phyloP scores from a whole-genome alignment of 2,329 filamentous ascomycete species.

The Scleromitrula shiraiana region DNA sequence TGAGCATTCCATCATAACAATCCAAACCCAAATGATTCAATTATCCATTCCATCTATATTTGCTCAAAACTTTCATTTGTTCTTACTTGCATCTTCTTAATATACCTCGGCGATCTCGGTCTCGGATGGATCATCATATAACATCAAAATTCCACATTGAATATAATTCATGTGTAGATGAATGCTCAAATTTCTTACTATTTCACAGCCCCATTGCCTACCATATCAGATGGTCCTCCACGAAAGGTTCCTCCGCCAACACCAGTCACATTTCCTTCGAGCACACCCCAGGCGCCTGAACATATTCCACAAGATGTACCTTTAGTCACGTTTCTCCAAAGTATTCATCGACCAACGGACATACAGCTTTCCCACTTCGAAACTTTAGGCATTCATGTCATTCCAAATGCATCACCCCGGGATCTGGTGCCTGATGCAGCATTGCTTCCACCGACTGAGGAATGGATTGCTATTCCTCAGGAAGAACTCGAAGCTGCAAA shows the following conservation, averaged over 20 bases:
- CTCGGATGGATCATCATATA: background rate
- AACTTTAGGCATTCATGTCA: constrained; percentile 50
- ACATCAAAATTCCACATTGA: background rate
- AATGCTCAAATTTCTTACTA: constrained; percentile 13
- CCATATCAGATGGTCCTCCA: constrained; percentile 16
- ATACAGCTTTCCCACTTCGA: constrained; percentile 43
- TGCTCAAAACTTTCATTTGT: background rate
- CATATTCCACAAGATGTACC: constrained; percentile 27
- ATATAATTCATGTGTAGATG: background rate
- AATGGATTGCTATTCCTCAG: constrained; percentile 35
- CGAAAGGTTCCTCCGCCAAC: constrained; percentile 22
- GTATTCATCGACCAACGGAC: constrained; percentile 45
- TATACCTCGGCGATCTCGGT: background rate
- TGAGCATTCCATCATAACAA: background rate
- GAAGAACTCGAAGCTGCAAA: constrained; percentile 34
- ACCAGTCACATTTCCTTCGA: constrained; percentile 22
- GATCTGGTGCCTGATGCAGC: constrained; percentile 47
- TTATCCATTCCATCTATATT: background rate
- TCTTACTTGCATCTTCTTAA: background rate
- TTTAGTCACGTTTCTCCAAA: constrained; percentile 44
- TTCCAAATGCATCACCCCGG: constrained; percentile 39
- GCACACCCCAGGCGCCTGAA: constrained; percentile 23
- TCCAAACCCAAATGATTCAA: background rate
- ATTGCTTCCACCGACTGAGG: constrained; percentile 44
- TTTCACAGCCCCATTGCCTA: constrained; percentile 9